A percentile compares a stretch with the other conserved stretches of the same genome.
Conservation (phyloP, 2,329 filamentous ascomycete genomes). For the Curvularia sp. region DNA sequence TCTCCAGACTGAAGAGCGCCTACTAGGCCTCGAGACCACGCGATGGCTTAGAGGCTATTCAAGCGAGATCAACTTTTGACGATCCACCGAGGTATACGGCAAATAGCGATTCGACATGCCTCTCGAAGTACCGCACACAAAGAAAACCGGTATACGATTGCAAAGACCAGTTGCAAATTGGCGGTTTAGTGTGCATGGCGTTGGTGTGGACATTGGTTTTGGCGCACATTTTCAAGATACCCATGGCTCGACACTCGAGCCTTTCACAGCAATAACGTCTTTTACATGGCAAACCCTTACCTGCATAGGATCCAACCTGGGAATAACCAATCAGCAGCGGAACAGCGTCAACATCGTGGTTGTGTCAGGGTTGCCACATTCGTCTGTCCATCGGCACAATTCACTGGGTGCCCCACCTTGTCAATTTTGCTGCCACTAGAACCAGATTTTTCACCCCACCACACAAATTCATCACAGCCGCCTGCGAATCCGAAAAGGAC, state of each 20-base stretch:
- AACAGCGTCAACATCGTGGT: neutral
- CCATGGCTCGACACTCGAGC: constrained; percentile 5
- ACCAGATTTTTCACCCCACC: constrained; percentile 9
- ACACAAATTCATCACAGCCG: neutral
- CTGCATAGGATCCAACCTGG: neutral
- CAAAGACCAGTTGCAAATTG: neutral
- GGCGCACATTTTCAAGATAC: constrained; percentile 8
- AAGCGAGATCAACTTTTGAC: neutral
- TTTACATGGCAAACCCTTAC: neutral
- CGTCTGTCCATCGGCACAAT: neutral
- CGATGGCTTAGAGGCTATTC: neutral
- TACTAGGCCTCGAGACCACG: neutral
- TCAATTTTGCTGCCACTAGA: constrained; percentile 1
- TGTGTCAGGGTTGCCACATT: neutral
- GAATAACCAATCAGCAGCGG: neutral
- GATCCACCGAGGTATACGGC: neutral
- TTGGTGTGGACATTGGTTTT: constrained; percentile 3
- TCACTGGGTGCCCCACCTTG: constrained; percentile 4
- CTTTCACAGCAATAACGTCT: constrained; percentile 3
- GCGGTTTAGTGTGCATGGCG: constrained; percentile 3
- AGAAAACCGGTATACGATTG: neutral
- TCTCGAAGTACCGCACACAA: neutral
- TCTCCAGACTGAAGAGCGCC: neutral
- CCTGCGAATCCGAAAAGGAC: no score
- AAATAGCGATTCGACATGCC: neutral